Evolutionary conservation across 2,329 filamentous ascomycete genomes (phyloP).

Genomic region (Helotiales sp.): DNA sequence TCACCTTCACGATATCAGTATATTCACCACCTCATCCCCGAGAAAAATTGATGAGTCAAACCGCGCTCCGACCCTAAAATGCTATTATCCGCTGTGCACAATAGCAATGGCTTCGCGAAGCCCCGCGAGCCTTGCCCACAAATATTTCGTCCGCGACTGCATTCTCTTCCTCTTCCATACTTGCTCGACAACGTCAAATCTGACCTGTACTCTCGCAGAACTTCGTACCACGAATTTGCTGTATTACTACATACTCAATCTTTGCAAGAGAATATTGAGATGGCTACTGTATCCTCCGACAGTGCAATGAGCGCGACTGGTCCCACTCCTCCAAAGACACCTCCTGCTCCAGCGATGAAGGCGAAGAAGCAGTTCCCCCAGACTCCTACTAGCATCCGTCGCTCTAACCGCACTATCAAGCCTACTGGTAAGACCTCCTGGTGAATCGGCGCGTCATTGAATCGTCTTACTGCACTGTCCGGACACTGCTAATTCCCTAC

Average conservation of each 20-base stretch:
- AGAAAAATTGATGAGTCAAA: background rate
- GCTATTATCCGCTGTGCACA: slow-evolving; percentile 4
- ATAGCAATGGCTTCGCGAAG: background rate
- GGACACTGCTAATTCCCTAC: background rate
- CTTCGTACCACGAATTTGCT: background rate
- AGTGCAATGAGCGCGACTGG: background rate
- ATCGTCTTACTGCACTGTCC: background rate
- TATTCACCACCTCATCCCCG: background rate
- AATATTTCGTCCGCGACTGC: background rate
- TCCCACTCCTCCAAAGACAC: background rate
- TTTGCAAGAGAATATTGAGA: background rate
- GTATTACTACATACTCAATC: background rate
- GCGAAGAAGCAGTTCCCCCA: background rate
- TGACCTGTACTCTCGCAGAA: background rate
- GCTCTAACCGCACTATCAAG: background rate
- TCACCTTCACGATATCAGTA: slow-evolving; percentile 3
- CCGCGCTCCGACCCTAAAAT: background rate
- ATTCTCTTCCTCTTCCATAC: background rate
- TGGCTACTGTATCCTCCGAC: background rate
- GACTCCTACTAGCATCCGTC: background rate
- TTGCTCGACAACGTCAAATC: background rate
- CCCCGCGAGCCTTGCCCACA: background rate
- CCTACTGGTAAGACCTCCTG: background rate
- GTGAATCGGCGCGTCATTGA: background rate
- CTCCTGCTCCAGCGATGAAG: background rate